Evolutionary conservation across 805 yeast genomes (phyloP).

Genomic region (Dipodascopsis tothii): DNA sequence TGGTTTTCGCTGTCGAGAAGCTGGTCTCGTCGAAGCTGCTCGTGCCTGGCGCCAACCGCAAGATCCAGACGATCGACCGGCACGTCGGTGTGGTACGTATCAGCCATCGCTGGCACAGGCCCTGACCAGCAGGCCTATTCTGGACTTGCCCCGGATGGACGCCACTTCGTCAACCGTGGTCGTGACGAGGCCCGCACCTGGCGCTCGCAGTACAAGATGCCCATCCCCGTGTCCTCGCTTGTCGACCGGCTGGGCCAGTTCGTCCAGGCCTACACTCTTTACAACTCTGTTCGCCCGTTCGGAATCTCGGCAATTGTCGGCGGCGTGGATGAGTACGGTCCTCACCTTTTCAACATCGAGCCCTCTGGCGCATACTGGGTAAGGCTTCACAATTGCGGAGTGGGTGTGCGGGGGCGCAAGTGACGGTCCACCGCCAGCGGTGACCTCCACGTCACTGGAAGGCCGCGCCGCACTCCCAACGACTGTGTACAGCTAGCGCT

Average conservation of each 20-base stretch:
- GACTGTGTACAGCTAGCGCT: too few species aligned
- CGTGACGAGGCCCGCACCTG: conserved; percentile 83
- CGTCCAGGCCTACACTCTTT: conserved; percentile 91
- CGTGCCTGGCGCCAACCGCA: conserved; percentile 79
- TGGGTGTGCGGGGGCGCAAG: background rate
- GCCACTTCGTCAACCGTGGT: conserved; percentile 84
- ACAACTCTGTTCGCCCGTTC: conserved; percentile 95
- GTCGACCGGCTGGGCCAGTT: conserved; percentile 83
- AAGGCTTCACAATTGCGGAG: background rate
- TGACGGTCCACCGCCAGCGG: background rate
- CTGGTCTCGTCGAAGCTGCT: conserved; percentile 76
- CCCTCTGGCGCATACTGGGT: conserved; percentile 93
- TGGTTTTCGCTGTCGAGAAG: conserved; percentile 97
- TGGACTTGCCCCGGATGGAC: conserved; percentile 93
- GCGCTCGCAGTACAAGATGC: conserved; percentile 65
- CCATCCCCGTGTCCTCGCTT: conserved; percentile 72
- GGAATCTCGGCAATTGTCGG: conserved; percentile 91
- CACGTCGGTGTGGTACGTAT: conserved; percentile 71
- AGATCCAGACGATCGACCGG: conserved; percentile 87
- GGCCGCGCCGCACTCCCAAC: too few species aligned
- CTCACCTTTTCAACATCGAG: conserved; percentile 92
- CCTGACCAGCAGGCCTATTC: conserved; percentile 48
- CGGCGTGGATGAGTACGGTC: conserved; percentile 83
- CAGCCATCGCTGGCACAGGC: background rate
- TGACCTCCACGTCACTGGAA: too few species aligned